Percentiles rank a stretch among this genome's conserved stretches.
Conservation (phyloP, 176 grass and related monocot genomes). For the Musa troglodytarum region DNA sequence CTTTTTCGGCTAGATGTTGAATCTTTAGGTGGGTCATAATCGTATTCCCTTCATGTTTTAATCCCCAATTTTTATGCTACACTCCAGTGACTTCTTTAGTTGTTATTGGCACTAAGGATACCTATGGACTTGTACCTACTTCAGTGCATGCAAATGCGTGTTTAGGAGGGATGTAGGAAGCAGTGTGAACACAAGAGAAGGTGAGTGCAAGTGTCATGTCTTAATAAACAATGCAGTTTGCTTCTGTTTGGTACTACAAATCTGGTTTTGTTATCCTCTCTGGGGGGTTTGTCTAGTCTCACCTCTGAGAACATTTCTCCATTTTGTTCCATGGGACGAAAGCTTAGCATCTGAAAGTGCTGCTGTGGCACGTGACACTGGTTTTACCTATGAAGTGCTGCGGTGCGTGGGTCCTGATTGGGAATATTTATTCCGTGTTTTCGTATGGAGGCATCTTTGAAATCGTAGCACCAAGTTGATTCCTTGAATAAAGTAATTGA, state of each 20-base stretch:
- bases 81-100: not conserved
- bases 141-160: not conserved
- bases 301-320: not conserved
- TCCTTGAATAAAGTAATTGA: not conserved
- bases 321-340: not conserved
- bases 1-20: not conserved
- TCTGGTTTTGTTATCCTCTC: not conserved
- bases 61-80: no score
- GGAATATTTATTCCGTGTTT: not conserved
- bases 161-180: not conserved
- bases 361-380: not conserved
- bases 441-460: not conserved
- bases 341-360: not conserved
- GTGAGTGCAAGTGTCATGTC: no score
- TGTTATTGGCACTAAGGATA: no score
- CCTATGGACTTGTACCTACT: not conserved
- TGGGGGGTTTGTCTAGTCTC: not conserved
- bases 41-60: no score
- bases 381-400: not conserved
- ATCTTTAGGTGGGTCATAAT: not conserved
- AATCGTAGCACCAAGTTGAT: constrained; percentile 4
- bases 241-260: not conserved
- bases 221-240: not conserved
- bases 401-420: not conserved
- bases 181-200: not conserved